phyloP scores from a whole-genome alignment of 306 rosid genomes.

The Hippophae tibetana region DNA sequence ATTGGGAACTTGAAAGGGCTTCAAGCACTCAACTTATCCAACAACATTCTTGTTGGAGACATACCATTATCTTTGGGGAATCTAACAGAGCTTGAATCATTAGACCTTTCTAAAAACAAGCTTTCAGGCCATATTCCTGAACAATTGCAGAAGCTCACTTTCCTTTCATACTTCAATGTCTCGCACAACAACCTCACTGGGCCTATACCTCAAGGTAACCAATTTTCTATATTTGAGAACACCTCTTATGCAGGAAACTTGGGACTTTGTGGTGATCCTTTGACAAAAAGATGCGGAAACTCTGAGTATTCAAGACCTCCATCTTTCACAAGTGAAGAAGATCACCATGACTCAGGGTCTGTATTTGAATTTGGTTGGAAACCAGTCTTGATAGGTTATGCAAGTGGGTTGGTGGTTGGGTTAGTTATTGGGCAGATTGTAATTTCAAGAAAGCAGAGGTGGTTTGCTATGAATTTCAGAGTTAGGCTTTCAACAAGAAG shows the following conservation, averaged over 20 bases:
- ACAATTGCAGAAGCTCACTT: not conserved
- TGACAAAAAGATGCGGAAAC: not conserved
- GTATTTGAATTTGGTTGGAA: not conserved
- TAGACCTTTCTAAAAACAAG: not conserved
- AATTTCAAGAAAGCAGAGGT: not conserved
- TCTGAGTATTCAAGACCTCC: no score
- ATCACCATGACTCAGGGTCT: no score
- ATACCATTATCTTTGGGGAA: not conserved
- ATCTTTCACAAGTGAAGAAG: no score
- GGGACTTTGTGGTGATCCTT: not conserved
- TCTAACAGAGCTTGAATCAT: not conserved
- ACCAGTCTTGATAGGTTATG: not conserved
- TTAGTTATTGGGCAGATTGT: not conserved
- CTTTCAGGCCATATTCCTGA: not conserved
- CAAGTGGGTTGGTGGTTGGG: not conserved
- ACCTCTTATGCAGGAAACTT: slow-evolving; percentile 3
- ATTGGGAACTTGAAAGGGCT: not conserved
- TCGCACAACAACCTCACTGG: not conserved
- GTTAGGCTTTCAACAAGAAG: no score
- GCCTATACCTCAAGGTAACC: not conserved
- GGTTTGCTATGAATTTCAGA: not conserved
- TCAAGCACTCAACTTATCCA: not conserved
- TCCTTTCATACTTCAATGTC: slow-evolving; percentile 2
- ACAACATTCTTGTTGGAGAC: not conserved
- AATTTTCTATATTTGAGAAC: not conserved